phyloP scores from a whole-genome alignment of 257 asterid species.

The Solanum peruvianum region DNA sequence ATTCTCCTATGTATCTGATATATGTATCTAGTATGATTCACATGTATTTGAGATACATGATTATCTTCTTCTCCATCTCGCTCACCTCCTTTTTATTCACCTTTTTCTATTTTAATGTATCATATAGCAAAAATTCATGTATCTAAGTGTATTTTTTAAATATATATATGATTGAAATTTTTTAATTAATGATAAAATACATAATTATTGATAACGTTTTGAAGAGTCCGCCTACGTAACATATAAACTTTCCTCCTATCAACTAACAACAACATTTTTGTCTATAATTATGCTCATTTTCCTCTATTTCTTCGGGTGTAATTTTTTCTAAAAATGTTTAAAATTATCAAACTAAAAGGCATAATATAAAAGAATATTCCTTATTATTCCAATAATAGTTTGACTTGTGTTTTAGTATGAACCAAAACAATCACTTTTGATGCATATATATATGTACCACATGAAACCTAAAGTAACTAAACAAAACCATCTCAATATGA shows the following conservation, averaged over 20 bases:
- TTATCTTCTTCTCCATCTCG: neutral
- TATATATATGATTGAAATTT: too few species aligned
- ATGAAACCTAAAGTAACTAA: neutral
- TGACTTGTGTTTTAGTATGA: neutral
- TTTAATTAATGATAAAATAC: too few species aligned
- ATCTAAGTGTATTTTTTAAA: too few species aligned
- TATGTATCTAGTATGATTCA: neutral
- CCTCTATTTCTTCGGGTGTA: neutral
- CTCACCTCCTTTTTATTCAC: fast-evolving
- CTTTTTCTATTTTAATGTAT: too few species aligned
- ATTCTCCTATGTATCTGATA: neutral
- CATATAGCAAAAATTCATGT: too few species aligned
- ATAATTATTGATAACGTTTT: too few species aligned
- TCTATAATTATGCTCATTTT: neutral
- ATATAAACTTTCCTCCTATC: neutral
- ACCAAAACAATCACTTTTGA: neutral
- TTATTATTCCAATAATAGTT: neutral
- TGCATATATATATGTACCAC: neutral
- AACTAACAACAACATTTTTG: neutral
- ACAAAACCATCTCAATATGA: neutral
- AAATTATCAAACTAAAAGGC: neutral
- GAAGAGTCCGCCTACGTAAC: too few species aligned
- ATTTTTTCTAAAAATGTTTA: neutral
- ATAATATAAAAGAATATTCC: neutral
- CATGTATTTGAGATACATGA: too few species aligned